Evolutionary conservation across 352 stramenopile genomes (phyloP), one percentile per base, ranked within the genome.

Genomic region (Pythium insidiosum): DNA sequence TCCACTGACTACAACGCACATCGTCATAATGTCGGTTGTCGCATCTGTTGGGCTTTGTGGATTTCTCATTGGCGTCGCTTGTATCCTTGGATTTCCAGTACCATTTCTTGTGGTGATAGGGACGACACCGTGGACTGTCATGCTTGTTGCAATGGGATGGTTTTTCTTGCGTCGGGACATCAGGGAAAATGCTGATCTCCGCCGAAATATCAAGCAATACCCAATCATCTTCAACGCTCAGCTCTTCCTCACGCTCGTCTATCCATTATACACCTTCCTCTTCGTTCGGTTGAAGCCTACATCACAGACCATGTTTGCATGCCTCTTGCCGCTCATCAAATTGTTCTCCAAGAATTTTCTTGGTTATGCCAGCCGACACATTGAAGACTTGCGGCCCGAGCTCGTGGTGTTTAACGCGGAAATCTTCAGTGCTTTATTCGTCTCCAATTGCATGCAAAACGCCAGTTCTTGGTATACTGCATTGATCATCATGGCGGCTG

Each of bases 401-500:
- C 29, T 51, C 9, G 49, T 61, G 6, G 56, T 66, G 6, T 47
- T 68, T 19, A 62, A 45, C 24, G 53, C 65, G 15, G 64, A 71
- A 20, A 40, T 74, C 23, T 74, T 74, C 48, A 68, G 56, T 22
- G 47, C 63, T 2, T 43, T 74, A 4, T 74, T 61, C 49, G 34
- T 66, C 2, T 38, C 50, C 2, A 62, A 41, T 18, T 68, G 58
- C 41, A 61, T 68, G 54, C 62, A 68, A n/a, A 56, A 35, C 4
- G 44, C 56, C 4, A 43, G 38, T 10, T 64, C 61, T 3, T 4
- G 56, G 15, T 10, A 16, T 1, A 60, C 55, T 1, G 50, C 47
- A 9, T 5, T 52, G 20, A 28, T 55, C 20, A 56, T 65, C 18
- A 55, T 65, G 38, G 35, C 18, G 1, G 31, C 54, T 0, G 56